Conservation (phyloP, 345 rosid species). For the Kernera saxatilis region DNA sequence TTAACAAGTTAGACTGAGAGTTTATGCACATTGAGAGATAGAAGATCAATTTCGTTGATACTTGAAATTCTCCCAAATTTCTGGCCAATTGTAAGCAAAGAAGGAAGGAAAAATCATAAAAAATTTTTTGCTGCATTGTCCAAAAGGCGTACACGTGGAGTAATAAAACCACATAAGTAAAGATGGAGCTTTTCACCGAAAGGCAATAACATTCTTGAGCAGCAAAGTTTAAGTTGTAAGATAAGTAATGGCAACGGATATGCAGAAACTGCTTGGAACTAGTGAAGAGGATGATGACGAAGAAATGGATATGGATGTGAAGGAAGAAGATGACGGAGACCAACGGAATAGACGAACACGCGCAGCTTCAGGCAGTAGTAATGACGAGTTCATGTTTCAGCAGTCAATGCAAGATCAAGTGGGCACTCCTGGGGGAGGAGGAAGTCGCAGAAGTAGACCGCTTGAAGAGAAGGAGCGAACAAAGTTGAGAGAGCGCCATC, state of each 20-base stretch:
- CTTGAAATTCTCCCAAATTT: slow-evolving; percentile 8
- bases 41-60: slow-evolving; percentile 9
- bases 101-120: neutral
- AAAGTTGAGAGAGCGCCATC: slow-evolving; percentile 90
- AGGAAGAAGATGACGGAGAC: slow-evolving; percentile 76
- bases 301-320: slow-evolving; percentile 82
- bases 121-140: slow-evolving; percentile 7
- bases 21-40: slow-evolving; percentile 1
- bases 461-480: slow-evolving; percentile 96
- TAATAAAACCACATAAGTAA: neutral
- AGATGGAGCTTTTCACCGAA: slow-evolving; percentile 19
- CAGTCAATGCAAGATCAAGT: slow-evolving; percentile 72
- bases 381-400: slow-evolving; percentile 52
- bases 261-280: slow-evolving; percentile 62
- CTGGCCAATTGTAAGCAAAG: slow-evolving; percentile 14
- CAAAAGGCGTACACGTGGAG: slow-evolving; percentile 16
- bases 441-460: slow-evolving; percentile 70
- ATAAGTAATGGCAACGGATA: slow-evolving; percentile 67
- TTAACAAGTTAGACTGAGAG: neutral
- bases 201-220: slow-evolving; percentile 18
- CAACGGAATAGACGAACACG: slow-evolving; percentile 51
- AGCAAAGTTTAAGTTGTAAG: slow-evolving; percentile 11
- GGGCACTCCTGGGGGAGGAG: slow-evolving; percentile 58
- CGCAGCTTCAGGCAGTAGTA: slow-evolving; percentile 40
- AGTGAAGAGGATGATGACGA: slow-evolving; percentile 96